Conservation (phyloP, 306 rosid species). For the Citrullus colocynthis region DNA sequence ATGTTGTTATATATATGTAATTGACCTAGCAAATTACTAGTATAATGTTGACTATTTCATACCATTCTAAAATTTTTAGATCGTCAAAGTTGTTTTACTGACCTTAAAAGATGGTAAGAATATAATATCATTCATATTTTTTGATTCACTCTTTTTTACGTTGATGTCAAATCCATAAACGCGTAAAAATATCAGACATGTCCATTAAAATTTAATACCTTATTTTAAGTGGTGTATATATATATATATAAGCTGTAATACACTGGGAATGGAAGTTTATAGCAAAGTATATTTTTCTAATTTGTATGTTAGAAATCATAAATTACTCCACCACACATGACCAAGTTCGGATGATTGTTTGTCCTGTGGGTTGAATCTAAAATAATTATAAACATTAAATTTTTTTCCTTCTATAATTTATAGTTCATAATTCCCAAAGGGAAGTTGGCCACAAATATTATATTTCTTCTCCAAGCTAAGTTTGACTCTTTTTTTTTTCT, state of each 20-base stretch:
- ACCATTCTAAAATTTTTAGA: no score
- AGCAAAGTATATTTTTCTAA: neutral
- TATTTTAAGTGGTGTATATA: no score
- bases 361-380: constrained; percentile 30
- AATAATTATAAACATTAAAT: neutral
- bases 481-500: neutral
- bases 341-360: constrained; percentile 11
- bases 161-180: no score
- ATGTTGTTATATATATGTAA: no score
- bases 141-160: no score
- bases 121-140: no score
- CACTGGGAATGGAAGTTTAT: neutral
- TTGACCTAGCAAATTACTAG: no score
- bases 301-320: neutral
- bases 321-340: neutral
- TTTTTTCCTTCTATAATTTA: neutral
- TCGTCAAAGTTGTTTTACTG: no score
- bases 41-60: no score
- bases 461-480: neutral
- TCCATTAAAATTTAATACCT: no score
- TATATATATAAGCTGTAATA: neutral
- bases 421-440: neutral
- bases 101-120: no score
- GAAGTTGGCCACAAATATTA: neutral
- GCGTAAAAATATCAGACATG: no score